Evolutionary conservation across 768 basidiomycete genomes (phyloP).

Genomic region (Boletus rubroflammeus): DNA sequence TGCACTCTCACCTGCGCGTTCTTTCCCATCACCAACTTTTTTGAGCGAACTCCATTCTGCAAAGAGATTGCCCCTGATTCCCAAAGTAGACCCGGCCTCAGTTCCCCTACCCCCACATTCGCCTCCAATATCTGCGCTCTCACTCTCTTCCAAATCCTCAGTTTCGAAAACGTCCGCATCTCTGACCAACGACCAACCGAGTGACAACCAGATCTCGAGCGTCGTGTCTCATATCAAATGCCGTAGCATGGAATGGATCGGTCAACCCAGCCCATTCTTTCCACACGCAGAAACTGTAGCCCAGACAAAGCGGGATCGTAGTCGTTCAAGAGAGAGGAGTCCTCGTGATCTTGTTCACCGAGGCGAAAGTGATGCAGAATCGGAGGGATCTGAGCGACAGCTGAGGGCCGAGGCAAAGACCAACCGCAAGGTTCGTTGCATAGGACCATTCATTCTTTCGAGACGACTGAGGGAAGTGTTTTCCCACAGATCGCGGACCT

Average conservation of each 20-base stretch:
- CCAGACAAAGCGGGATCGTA: conserved; percentile 15
- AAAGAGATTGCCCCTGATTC: conserved; percentile 10
- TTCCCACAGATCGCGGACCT: conserved; percentile 77
- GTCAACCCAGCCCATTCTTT: conserved; percentile 5
- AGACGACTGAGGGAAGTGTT: conserved; percentile 2
- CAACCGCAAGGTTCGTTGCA: conserved; percentile 67
- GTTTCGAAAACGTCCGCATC: conserved; percentile 52
- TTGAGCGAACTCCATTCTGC: conserved; percentile 23
- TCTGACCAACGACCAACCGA: conserved; percentile 34
- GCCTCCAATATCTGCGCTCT: conserved; percentile 67
- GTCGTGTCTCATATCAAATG: conserved; percentile 43
- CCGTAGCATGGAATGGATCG: conserved; percentile 28
- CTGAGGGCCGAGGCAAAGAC: conserved; percentile 74
- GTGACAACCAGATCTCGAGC: conserved; percentile 38
- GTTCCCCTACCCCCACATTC: conserved; percentile 68
- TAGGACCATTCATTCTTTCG: neutral
- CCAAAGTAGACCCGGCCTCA: conserved; percentile 50
- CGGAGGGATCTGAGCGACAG: conserved; percentile 44
- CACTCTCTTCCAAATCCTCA: conserved; percentile 76
- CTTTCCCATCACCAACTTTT: conserved; percentile 24
- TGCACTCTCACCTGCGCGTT: conserved; percentile 33
- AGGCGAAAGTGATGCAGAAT: conserved; percentile 34
- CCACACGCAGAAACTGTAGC: conserved; percentile 13
- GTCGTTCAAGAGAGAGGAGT: conserved; percentile 20
- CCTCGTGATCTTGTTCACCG: conserved; percentile 11